phyloP scores from a whole-genome alignment of 345 rosid species.

The Garcia nutans region DNA sequence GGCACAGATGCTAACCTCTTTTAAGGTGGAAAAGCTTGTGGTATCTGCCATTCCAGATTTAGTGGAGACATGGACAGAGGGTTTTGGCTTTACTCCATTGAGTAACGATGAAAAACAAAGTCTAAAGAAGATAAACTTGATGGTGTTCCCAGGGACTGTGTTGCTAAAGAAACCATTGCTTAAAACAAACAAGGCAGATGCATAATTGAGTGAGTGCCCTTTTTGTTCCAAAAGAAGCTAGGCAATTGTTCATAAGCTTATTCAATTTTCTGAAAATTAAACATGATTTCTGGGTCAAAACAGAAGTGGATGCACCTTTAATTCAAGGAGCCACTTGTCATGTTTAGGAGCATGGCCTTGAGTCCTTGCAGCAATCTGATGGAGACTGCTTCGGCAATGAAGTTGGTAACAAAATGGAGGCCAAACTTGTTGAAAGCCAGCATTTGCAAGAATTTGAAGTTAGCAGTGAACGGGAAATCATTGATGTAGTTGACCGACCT shows the following conservation, averaged over 20 bases:
- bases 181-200: constrained; percentile 26
- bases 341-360: constrained; percentile 2
- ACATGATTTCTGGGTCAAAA: not conserved
- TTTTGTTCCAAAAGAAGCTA: not conserved
- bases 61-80: constrained; percentile 80
- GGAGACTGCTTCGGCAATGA: not conserved
- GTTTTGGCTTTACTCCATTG: constrained; percentile 72
- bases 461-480: not conserved
- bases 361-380: constrained; percentile 13
- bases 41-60: constrained; percentile 82
- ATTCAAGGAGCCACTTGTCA: not conserved
- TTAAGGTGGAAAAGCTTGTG: constrained; percentile 82
- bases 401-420: not conserved
- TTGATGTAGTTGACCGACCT: not conserved
- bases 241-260: not conserved
- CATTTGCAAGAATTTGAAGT: constrained; percentile 1
- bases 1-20: constrained; percentile 63
- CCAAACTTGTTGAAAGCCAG: constrained; percentile 4
- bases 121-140: constrained; percentile 62
- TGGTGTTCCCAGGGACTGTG: constrained; percentile 84
- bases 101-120: constrained; percentile 54
- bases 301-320: not conserved
- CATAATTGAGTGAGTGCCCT: constrained; percentile 37
- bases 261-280: constrained; percentile 9
- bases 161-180: constrained; percentile 62